Percentiles rank a stretch among this genome's conserved stretches.
Conservation (phyloP, 768 basidiomycete genomes). For the Porphyrellus cyaneotinctus region DNA sequence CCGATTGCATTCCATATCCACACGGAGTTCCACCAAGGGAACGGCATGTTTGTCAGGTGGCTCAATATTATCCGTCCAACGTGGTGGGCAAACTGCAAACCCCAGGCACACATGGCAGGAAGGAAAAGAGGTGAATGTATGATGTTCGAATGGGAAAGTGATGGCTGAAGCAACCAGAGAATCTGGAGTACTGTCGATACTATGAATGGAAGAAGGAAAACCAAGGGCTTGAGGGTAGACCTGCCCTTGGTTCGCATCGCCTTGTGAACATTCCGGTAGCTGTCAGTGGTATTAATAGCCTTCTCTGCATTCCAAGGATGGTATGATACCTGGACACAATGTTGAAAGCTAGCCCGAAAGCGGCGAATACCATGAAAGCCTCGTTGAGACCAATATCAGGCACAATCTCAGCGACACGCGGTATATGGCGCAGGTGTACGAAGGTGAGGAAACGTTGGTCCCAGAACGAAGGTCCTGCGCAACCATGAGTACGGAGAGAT, state of each 20-base stretch:
- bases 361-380: slow-evolving; percentile 80
- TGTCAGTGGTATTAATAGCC: slow-evolving; percentile 25
- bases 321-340: slow-evolving; percentile 58
- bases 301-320: not conserved
- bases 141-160: slow-evolving; percentile 57
- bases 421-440: slow-evolving; percentile 49
- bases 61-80: slow-evolving; percentile 92
- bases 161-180: slow-evolving; percentile 75
- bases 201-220: slow-evolving; percentile 78
- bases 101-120: slow-evolving; percentile 91
- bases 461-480: slow-evolving; percentile 74
- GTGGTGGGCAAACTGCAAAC: slow-evolving; percentile 84
- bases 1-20: slow-evolving; percentile 80
- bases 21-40: slow-evolving; percentile 85
- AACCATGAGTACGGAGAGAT: not conserved
- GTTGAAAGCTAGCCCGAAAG: slow-evolving; percentile 69
- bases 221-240: slow-evolving; percentile 52
- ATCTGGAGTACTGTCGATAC: slow-evolving; percentile 67
- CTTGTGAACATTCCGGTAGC: slow-evolving; percentile 79
- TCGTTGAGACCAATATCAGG: slow-evolving; percentile 80
- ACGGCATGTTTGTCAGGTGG: slow-evolving; percentile 78
- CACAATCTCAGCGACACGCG: slow-evolving; percentile 41
- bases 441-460: slow-evolving; percentile 64
- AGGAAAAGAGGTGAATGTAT: slow-evolving; percentile 74
- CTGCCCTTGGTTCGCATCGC: slow-evolving; percentile 43